phyloP scores from a whole-genome alignment of 2,329 filamentous ascomycete species.

The Cladophialophora exuberans region DNA sequence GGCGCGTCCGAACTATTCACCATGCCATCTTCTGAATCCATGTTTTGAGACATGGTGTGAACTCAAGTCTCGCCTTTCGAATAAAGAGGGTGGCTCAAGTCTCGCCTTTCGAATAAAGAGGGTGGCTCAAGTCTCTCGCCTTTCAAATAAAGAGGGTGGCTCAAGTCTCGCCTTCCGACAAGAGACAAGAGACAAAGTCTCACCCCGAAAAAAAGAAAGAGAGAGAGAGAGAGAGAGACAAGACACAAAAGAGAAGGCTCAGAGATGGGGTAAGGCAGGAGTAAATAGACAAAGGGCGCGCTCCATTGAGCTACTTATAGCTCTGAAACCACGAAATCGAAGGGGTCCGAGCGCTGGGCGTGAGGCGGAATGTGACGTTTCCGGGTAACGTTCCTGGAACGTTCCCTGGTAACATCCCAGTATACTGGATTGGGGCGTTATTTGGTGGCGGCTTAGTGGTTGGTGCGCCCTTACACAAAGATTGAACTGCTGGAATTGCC shows the following conservation, averaged over 20 bases:
- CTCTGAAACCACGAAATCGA: not conserved
- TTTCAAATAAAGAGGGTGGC: no score
- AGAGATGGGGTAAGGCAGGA: not conserved
- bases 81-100: slow-evolving; percentile 6
- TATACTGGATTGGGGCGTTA: no score
- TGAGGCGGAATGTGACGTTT: slow-evolving; percentile 4
- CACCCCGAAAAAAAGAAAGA: not conserved
- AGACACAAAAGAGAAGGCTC: not conserved
- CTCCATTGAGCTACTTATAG: slow-evolving; percentile 7
- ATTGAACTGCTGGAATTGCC: no score
- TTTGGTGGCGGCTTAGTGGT: no score
- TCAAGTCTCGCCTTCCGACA: slow-evolving; percentile 5
- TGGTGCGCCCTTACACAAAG: no score
- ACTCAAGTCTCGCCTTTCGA: no score
- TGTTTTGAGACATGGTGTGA: slow-evolving; percentile 11
- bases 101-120: no score
- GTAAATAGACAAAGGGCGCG: slow-evolving; percentile 1
- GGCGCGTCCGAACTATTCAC: not conserved
- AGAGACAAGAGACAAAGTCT: slow-evolving; percentile 1
- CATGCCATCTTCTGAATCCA: slow-evolving; percentile 11
- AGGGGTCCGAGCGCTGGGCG: slow-evolving; percentile 8
- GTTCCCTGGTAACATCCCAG: no score
- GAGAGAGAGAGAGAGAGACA: not conserved
- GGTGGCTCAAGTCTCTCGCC: no score
- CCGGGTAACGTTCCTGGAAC: not conserved